Base-by-base conservation (phyloP, 2,329 filamentous ascomycete genomes). In the Alternaria longipes region DNA sequence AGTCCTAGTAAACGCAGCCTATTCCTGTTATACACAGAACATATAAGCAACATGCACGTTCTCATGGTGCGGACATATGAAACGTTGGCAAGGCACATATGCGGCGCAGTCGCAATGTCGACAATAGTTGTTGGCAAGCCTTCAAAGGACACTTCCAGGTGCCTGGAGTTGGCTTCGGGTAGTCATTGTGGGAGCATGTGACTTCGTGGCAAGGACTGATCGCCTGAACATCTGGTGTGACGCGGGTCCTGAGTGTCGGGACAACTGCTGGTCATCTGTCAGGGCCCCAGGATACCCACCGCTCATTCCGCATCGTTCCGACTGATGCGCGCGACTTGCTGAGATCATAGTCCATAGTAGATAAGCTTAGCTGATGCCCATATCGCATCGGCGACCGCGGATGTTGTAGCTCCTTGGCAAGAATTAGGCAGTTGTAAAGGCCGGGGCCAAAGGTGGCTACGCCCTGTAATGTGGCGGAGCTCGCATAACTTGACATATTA, bases 331-430 rank as follows among this genome's bases (percentile, higher is more conserved):
- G 36, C 20, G 24, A 50, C 18, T 9, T 51, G 46, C 24, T 56
- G 32, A 47, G 30, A 36, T 51, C 18, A 42, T 51, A 8, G 34
- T 26, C 42, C n/a, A 20, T 42, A 34, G 45, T 36, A 42, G 59
- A 59, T 57, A 54, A 57, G 56, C 42, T 65, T 56, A 65, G 60
- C 63, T 65, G 60, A 65, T 63, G 60, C 41, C 56, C 60, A 52
- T 52, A 54, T 63, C 50, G 53, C 56, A 60, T 58, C 57, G 56
- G 56, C 54, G 42, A 20, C 55, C 36, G 50, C 58, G 54, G 50
- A 54, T 34, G 56, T 32, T 51, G 56, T 55, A 61, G 54, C 49
- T 51, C 40, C 46, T 57, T 57, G 55, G 55, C 55, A 44, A 45
- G 30, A 11, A 28, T 56, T 58, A 63, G 63, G 63, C 63, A 60